Conservation (phyloP, 768 basidiomycete genomes). For the Boletus sensibilis region DNA sequence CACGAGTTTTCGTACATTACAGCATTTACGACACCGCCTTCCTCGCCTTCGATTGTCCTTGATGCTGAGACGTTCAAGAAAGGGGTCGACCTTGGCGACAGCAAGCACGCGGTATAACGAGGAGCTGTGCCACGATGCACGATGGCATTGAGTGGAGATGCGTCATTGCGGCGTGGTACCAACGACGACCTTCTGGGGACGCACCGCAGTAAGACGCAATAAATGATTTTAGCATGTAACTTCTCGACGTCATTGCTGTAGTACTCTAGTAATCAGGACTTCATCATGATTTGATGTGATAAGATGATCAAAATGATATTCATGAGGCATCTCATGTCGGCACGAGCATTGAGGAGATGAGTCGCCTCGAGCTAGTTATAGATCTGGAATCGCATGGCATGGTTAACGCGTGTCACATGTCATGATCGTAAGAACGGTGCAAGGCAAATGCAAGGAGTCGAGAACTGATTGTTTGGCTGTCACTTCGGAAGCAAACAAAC, state of each 20-base stretch:
- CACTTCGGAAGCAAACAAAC: constrained; percentile 16
- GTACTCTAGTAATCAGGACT: constrained; percentile 11
- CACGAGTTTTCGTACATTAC: constrained; percentile 34
- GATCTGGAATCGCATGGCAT: constrained; percentile 16
- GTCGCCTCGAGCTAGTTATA: not conserved
- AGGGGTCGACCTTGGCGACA: constrained; percentile 6
- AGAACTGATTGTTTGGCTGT: constrained; percentile 2
- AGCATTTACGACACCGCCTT: constrained; percentile 32
- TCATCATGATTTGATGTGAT: constrained; percentile 28
- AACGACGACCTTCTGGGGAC: not conserved
- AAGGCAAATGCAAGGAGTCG: not conserved
- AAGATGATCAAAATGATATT: constrained; percentile 15
- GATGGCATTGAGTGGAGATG: constrained; percentile 13
- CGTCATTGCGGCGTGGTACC: constrained; percentile 4
- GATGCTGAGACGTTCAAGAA: constrained; percentile 10
- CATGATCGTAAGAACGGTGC: constrained; percentile 6
- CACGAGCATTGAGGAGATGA: not conserved
- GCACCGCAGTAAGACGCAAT: not conserved
- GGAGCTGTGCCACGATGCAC: not conserved
- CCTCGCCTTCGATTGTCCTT: constrained; percentile 22
- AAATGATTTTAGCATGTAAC: constrained; percentile 14
- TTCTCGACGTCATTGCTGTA: constrained; percentile 12
- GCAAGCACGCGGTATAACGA: constrained; percentile 15
- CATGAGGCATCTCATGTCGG: not conserved
- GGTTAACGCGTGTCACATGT: constrained; percentile 25